These are phyloP conservation scores for Penicillium aurantiogriseum DNA, from an alignment of 2,329 filamentous ascomycete species.

Conservation along the genomic window DNA sequence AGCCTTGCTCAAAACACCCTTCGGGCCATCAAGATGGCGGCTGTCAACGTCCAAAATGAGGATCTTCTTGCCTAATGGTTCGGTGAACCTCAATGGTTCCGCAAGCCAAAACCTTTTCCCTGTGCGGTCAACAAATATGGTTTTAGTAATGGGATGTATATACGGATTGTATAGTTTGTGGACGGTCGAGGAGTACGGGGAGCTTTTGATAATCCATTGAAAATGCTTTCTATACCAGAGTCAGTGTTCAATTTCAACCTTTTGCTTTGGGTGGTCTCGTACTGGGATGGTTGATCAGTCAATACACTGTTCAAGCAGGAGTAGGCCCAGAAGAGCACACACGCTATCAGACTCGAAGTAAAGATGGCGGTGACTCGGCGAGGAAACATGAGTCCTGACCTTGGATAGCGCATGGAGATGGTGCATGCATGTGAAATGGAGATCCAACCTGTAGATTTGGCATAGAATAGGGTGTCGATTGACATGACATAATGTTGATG, in stretches of 20 bases:
- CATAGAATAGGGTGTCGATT: not conserved
- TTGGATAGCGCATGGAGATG: not conserved
- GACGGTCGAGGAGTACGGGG: not conserved
- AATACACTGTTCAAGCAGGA: not conserved
- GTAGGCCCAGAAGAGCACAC: not conserved
- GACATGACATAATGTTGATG: conserved; percentile 6
- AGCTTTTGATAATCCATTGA: not conserved
- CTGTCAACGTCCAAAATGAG: conserved; percentile 20
- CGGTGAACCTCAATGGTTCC: conserved; percentile 3
- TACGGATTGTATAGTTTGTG: not conserved
- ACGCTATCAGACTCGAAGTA: not conserved
- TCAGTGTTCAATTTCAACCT: not conserved
- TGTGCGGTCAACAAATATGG: not conserved
- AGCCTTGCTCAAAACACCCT: conserved; percentile 14
- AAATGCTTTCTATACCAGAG: not conserved
- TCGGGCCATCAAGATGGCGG: conserved; percentile 10
- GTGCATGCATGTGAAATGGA: not conserved
- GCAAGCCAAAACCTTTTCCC: not conserved
- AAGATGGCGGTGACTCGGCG: not conserved
- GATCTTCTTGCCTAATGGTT: conserved; percentile 11
- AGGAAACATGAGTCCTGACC: not conserved
- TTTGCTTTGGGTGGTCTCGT: not conserved
- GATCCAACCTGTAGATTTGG: not conserved
- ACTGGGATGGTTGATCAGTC: not conserved
- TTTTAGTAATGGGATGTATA: not conserved